Base-by-base conservation (phyloP, 495 filamentous ascomycete genomes). In the Sabuloglossum arenarium region DNA sequence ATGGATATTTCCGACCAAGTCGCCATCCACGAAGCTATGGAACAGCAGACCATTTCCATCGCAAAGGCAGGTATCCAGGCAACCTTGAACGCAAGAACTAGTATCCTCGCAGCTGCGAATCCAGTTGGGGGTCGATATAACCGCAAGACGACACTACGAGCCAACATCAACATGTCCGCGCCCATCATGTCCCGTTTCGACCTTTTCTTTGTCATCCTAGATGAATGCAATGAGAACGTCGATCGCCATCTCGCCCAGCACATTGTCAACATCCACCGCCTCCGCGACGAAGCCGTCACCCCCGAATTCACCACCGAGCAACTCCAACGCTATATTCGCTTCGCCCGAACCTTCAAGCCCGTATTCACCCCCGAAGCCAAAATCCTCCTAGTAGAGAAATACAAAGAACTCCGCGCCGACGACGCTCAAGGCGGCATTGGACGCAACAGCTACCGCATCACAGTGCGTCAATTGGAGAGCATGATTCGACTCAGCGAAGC, bases 121-220 rank as follows among this genome's bases (percentile, higher is more conserved):
- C 91, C 91, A 0, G 88, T 99, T 8, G 89, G 89, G 9, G 91
- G 91, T 0, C 78, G 91, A 0, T 99, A 99, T 71, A 93, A 99
- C 71, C 85, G 90, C 56, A 97, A 96, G 69, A 81, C 83, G 4
- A 94, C 91, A 0, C 74, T 99, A 5, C 79, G 91, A 24, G 81
- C 86, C 54, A 99, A 99, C 67, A 85, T 99, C 67, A 97, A 99
- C 71, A 94, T 99, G 82, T 86, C 79, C 31, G 93, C 91, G 19
- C 91, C 91, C 56, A 99, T 99, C 68, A 97, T 99, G 91, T 89
- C 84, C 49, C 83, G 91, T 70, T 99, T 99, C 71, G 91, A 99
- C 70, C 73, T 99, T 19, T 99, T 99, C 75, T 99, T 99, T 65
- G 88, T 99, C 59, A 84, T 99, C 49, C 81, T 96, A 1, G 91